Evolutionary conservation across 306 rosid species (phyloP), one percentile per base, ranked within the genome.

Genomic region (Inga laurina): DNA sequence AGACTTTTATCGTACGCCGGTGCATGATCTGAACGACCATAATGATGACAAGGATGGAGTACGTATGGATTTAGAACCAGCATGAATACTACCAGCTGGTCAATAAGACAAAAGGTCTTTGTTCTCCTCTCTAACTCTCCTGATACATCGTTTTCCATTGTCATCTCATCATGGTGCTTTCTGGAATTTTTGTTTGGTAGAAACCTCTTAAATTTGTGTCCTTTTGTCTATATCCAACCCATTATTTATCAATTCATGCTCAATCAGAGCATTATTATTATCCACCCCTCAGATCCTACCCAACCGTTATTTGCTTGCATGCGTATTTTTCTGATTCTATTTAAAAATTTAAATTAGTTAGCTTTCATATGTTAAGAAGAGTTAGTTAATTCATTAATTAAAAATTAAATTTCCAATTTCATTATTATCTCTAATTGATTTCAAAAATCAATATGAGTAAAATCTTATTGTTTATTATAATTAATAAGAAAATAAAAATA

Each of bases 31-130:
- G 19, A 39, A 61, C 15, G 75, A 56, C 27, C 3, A 71, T 43
- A 3, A 72, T 65, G 51, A 15, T 2, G 72, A 62, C 69, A 19
- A 32, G 19, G 54, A 6, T 64, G 21, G 74, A 79, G 68, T 19
- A 13, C 1, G 22, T 13, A 78, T 35, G 13, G 5, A 24, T 76
- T 54, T 3, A 21, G 48, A 61, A 61, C 3, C 19, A 34, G 64
- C 1, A 75, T 16, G 41, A 3, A 15, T 15, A 48, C 34, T 49
- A 49, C 18, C 3, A 9, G 27, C 46, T 67, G 45, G 78, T 65
- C 79, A 82, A 86, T 84, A 76, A 82, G 75, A 71, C 85, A 75
- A 83, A 72, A 37, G 86, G 70, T 80, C 41, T 49, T 72, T 86
- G 65, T 82, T 79, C 82, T 78, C 81, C 82, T 10, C 22, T 10